These are phyloP conservation scores for Wickerhamomyces ciferrii DNA, from an alignment of 805 yeast genomes.

Conservation along the genomic window DNA sequence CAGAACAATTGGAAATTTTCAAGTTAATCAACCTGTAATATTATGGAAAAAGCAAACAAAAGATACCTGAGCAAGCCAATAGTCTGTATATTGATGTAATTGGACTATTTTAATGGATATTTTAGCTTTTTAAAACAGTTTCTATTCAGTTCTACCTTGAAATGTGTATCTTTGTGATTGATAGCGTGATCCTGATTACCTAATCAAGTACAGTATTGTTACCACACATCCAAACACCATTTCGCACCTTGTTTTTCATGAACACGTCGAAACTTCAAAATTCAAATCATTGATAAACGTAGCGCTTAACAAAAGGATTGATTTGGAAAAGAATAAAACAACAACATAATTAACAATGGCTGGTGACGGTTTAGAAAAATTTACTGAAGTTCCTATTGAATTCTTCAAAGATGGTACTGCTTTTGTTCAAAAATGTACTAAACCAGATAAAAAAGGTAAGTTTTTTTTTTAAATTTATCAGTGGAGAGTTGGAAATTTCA, in stretches of 20 bases:
- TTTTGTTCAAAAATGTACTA: conserved; percentile 86
- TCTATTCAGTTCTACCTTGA: too few species aligned
- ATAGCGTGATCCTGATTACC: too few species aligned
- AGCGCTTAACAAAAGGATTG: not conserved
- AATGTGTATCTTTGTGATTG: too few species aligned
- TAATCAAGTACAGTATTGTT: too few species aligned
- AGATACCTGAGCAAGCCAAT: too few species aligned
- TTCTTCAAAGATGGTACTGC: conserved; percentile 88
- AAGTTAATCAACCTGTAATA: too few species aligned
- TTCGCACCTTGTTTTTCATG: not conserved
- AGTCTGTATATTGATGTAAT: too few species aligned
- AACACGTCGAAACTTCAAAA: not conserved
- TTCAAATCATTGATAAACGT: not conserved
- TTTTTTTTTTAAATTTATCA: conserved; percentile 3
- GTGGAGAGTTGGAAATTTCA: not conserved
- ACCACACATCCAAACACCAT: conserved; percentile 4
- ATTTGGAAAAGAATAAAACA: too few species aligned
- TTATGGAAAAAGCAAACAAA: too few species aligned
- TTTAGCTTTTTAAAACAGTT: too few species aligned
- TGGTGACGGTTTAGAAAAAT: conserved; percentile 65
- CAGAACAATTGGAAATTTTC: too few species aligned
- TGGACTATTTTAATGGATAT: too few species aligned
- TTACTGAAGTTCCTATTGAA: conserved; percentile 84
- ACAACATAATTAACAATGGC: conserved; percentile 24
- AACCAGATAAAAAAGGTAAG: conserved; percentile 80